Conservation (phyloP, 192 early-diverging fungal genomes). For the Phycomyces blakesleeanus region DNA sequence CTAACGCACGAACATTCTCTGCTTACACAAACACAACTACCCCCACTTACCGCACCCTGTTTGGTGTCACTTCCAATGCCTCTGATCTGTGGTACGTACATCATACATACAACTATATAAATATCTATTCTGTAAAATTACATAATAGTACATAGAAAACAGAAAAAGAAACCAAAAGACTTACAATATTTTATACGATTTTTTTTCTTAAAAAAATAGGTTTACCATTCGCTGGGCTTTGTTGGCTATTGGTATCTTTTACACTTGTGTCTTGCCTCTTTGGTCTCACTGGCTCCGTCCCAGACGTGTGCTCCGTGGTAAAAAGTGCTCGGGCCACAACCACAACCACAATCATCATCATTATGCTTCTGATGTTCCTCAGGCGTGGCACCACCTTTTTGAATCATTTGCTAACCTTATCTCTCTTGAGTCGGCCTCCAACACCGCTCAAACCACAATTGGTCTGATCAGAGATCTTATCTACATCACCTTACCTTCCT, state of each 20-base stretch:
- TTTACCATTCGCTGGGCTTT: constrained; percentile 8
- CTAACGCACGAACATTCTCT: neutral
- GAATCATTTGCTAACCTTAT: neutral
- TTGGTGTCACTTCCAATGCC: neutral
- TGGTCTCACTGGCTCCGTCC: constrained; percentile 9
- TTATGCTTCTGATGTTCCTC: constrained; percentile 14
- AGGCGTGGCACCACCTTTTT: constrained; percentile 8
- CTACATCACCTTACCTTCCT: neutral
- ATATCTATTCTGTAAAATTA: too few species aligned
- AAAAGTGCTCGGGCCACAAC: constrained; percentile 9
- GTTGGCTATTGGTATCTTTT: constrained; percentile 10
- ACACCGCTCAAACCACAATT: neutral
- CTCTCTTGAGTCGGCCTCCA: constrained; percentile 1
- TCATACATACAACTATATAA: too few species aligned
- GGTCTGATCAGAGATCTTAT: neutral
- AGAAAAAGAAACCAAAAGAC: too few species aligned
- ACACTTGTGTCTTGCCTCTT: constrained; percentile 9
- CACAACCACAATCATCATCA: too few species aligned
- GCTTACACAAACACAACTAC: neutral
- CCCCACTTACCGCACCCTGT: neutral
- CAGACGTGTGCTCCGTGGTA: neutral
- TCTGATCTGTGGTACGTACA: constrained; percentile 10
- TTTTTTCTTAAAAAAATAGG: constrained; percentile 5
- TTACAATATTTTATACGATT: too few species aligned
- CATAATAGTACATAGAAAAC: too few species aligned